Evolutionary conservation across 306 rosid species (phyloP), one percentile per base, ranked within the genome.

Genomic region (Betula pendula): DNA sequence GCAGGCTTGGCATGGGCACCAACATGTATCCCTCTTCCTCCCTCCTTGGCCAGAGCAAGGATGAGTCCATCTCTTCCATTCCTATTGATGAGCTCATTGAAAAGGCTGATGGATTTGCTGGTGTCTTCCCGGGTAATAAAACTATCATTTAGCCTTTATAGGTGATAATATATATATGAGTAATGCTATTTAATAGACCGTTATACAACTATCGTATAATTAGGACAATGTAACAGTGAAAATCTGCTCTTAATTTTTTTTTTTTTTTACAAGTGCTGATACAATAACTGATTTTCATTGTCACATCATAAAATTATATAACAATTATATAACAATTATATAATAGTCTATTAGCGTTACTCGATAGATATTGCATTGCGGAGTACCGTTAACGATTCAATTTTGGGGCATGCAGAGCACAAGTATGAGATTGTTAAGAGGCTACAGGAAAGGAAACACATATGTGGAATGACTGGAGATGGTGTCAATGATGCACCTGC

Each of bases 1-100:
- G 97, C n/a, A 88, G 98, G 73, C 98, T 93, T 38, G 98, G 98
- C 72, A 93, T 93, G 98, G 98, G 98, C 16, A 93, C 97, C 73
- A 93, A 93, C 86, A 93, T 93, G 98, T 93, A 91, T 79, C 98
- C 98, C 53, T 93, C 98, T 15, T 89, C 97, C 6, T 78, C 97
- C 14, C 94, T 93, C 72, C 96, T 93, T 27, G 96, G 97, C 42
- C 86, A 87, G 8, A 68, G 80, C 90, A 89, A 81, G 75, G 98
- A 93, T 13, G 85, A 82, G 35, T 40, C 88, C 67, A 80, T 90
- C 60, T 86, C 93, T n/a, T 50, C 91, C 59, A 88, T 93, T 75
- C 93, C 98, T 29, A 47, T 93, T 20, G 97, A 91, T 69, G 98
- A 93, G 49, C 96, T 93, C 73, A 91, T 93, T 74, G 98, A 93